These are phyloP conservation scores for Berkeleyomyces rouxiae DNA, from an alignment of 2,329 filamentous ascomycete genomes.

Conservation along the genomic window DNA sequence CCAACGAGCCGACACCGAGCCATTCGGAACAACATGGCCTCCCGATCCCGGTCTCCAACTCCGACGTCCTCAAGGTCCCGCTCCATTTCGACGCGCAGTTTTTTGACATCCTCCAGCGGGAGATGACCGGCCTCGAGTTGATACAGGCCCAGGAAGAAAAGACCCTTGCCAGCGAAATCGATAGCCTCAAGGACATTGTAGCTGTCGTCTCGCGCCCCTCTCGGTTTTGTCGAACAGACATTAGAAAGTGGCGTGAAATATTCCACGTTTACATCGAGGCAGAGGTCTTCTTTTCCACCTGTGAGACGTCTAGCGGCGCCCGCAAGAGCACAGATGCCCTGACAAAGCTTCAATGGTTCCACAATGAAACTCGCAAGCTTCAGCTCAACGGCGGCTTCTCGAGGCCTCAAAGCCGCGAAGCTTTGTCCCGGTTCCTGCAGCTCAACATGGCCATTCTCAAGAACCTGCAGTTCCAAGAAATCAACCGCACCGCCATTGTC, in stretches of 20 bases:
- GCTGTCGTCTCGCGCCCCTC: constrained; percentile 47
- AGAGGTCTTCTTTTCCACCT: constrained; percentile 66
- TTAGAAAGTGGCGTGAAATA: constrained; percentile 62
- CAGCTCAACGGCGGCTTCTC: constrained; percentile 46
- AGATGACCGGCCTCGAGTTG: constrained; percentile 51
- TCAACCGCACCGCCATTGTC: constrained; percentile 58
- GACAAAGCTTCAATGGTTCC: constrained; percentile 54
- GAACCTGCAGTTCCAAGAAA: constrained; percentile 67
- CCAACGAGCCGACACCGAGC: background rate
- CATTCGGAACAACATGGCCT: background rate
- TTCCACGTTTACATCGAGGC: constrained; percentile 70
- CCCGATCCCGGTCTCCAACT: background rate
- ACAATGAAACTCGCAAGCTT: constrained; percentile 44
- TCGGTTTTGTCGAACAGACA: constrained; percentile 44
- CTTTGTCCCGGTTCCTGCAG: constrained; percentile 51
- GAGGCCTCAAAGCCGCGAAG: constrained; percentile 44
- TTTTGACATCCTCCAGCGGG: constrained; percentile 56
- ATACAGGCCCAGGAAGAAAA: constrained; percentile 51
- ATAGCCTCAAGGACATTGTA: constrained; percentile 46
- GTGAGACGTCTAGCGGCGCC: constrained; percentile 52
- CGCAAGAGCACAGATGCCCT: constrained; percentile 49
- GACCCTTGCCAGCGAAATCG: constrained; percentile 46
- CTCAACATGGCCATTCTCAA: constrained; percentile 65
- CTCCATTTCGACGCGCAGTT: constrained; percentile 65
- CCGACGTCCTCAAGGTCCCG: constrained; percentile 47